phyloP scores from a whole-genome alignment of 345 rosid genomes.

The thale cress (Arabidopsis thaliana) region DNA sequence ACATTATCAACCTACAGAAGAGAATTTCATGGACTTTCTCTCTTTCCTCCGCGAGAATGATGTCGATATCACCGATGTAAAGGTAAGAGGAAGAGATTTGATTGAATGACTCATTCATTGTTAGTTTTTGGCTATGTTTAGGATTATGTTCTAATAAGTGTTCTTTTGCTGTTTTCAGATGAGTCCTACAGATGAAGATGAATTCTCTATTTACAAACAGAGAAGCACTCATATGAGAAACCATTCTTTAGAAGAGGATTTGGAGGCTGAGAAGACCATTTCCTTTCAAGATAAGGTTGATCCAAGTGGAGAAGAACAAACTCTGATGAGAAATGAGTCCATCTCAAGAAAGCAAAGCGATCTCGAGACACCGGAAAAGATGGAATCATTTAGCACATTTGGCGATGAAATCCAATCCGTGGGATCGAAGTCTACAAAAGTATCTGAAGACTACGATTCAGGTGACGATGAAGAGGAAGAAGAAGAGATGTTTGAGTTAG shows the following conservation, averaged over 20 bases:
- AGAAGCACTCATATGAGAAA: constrained; percentile 62
- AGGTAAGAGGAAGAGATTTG: constrained; percentile 53
- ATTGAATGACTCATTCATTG: constrained; percentile 8
- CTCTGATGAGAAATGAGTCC: constrained; percentile 26
- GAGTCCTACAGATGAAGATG: constrained; percentile 72
- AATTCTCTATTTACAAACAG: constrained; percentile 42
- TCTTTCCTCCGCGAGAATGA: constrained; percentile 74
- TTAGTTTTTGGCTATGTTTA: constrained; percentile 3
- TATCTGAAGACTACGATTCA: constrained; percentile 50
- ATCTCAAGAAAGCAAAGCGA: constrained; percentile 6
- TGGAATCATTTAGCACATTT: constrained; percentile 39
- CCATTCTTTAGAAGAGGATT: constrained; percentile 66
- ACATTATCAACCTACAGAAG: constrained; percentile 90
- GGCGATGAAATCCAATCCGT: constrained; percentile 34
- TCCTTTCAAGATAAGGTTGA: constrained; percentile 37
- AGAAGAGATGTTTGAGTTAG: constrained; percentile 39
- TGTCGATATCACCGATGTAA: constrained; percentile 74
- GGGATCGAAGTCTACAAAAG: constrained; percentile 29
- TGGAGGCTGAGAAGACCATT: constrained; percentile 49
- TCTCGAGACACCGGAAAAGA: constrained; percentile 56
- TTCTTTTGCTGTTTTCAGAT: constrained; percentile 56
- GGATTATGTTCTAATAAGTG: constrained; percentile 31
- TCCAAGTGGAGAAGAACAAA: constrained; percentile 44
- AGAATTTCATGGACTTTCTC: constrained; percentile 75
- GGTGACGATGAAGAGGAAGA: constrained; percentile 49